Evolutionary conservation across 2,329 filamentous ascomycete species (phyloP), one percentile per base, ranked within the genome.

Genomic region (Chalara sp.): DNA sequence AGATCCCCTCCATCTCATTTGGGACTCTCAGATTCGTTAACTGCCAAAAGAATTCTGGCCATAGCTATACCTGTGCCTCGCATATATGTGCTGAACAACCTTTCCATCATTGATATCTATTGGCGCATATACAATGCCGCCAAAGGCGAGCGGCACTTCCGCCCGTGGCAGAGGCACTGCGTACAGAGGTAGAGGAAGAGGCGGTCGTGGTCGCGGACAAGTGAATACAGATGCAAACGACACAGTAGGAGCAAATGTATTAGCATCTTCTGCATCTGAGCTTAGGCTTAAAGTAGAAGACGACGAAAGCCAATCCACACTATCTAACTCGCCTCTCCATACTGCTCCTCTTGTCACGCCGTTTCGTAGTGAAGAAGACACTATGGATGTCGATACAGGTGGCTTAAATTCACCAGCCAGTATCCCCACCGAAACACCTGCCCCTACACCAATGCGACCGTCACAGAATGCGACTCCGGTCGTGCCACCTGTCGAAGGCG

Each of bases 371-470:
- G 21, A 21, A 21, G 21, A 21, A 21, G 35, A 37, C 35, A 10
- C n/a, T 37, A 37, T 10, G n/a, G 54, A 43, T 28, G 33, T 37
- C 32, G 45, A 51, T 39, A 52, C 21, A n/a, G 35, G n/a, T 37
- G 35, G 35, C 35, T 10, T 45, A 10, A 61, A 61, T 33, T 63
- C 62, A 29, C 62, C 61, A 29, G 61, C 56, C 2, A 56, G 52
- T 5, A 47, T 60, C 10, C 61, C 63, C 5, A 59, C 62, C 6
- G 63, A 65, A 54, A 60, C 59, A 32, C 61, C 62, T 30, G 62
- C 62, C 8, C 54, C 61, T n/a, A 61, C 60, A 30, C 58, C 61
- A n/a, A 51, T 51, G n/a, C 56, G 55, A 21, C 50, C 53, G 32
- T 35, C 54, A 46, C n/a, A 35, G 43, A 35, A 7, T 33, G 45